These are phyloP conservation scores for Podospora comata DNA, from an alignment of 495 filamentous ascomycete genomes.

Conservation along the genomic window DNA sequence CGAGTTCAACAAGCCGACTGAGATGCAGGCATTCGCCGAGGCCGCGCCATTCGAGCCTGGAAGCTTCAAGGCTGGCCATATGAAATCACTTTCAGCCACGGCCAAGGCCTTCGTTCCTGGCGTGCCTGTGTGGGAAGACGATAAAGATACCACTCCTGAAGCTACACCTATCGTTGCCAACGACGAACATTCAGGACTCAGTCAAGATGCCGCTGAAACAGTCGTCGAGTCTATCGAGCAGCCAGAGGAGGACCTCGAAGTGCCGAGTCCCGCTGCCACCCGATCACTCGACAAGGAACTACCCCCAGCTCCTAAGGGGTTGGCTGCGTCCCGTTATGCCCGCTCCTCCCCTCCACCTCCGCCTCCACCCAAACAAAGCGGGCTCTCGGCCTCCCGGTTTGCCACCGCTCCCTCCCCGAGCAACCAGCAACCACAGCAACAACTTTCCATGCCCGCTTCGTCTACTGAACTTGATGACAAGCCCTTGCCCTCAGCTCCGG, in stretches of 20 bases:
- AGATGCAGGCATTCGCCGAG: slow-evolving; percentile 42
- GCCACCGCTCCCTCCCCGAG: slow-evolving; percentile 24
- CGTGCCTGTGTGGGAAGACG: slow-evolving; percentile 39
- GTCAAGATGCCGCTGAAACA: slow-evolving; percentile 12
- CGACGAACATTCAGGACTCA: slow-evolving; percentile 25
- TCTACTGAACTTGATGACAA: slow-evolving; percentile 23
- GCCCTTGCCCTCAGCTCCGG: slow-evolving; percentile 9
- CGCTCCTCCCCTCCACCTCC: slow-evolving; percentile 33
- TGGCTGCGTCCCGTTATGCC: slow-evolving; percentile 43
- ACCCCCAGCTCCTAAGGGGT: slow-evolving; percentile 29
- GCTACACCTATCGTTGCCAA: slow-evolving; percentile 17
- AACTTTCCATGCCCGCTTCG: slow-evolving; percentile 9
- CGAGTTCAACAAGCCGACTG: slow-evolving; percentile 39
- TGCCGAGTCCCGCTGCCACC: background rate
- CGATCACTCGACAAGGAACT: slow-evolving; percentile 1
- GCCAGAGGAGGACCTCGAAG: slow-evolving; percentile 11
- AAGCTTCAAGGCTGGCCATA: slow-evolving; percentile 44
- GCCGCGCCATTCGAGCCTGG: slow-evolving; percentile 41
- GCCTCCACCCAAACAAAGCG: slow-evolving; percentile 30
- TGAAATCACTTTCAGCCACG: slow-evolving; percentile 62
- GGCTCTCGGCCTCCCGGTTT: slow-evolving; percentile 37
- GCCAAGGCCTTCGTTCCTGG: slow-evolving; percentile 66
- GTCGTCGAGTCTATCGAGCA: slow-evolving; percentile 21
- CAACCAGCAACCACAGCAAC: slow-evolving; percentile 28
- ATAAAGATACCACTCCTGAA: slow-evolving; percentile 29